phyloP scores from a whole-genome alignment of 2,329 filamentous ascomycete species.

The Epichloe aotearoae region DNA sequence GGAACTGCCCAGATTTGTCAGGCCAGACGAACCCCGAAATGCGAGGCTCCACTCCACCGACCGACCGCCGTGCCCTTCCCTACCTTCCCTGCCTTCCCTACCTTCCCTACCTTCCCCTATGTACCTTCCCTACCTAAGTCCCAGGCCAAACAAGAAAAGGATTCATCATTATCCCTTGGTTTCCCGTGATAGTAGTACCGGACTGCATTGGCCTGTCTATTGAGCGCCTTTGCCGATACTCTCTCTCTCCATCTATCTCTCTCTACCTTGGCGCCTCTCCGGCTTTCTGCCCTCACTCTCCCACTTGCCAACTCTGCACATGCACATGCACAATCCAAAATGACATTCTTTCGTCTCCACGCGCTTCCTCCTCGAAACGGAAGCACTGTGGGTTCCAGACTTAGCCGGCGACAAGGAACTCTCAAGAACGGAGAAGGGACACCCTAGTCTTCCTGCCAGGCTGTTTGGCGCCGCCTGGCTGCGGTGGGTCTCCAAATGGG shows the following conservation, averaged over 20 bases:
- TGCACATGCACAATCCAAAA: too few species aligned
- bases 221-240: not conserved
- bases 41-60: conserved; percentile 7
- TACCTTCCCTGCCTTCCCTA: too few species aligned
- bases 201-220: not conserved
- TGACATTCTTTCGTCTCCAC: not conserved
- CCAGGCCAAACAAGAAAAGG: conserved; percentile 14
- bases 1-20: not conserved
- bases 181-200: not conserved
- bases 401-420: conserved; percentile 8
- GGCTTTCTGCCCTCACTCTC: not conserved
- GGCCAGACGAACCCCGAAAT: not conserved
- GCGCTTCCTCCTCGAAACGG: conserved; percentile 7
- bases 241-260: too few species aligned
- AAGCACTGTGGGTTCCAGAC: conserved; percentile 7
- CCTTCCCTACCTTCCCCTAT: too few species aligned
- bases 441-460: conserved; percentile 2
- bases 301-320: not conserved
- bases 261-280: too few species aligned
- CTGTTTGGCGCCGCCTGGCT: conserved; percentile 1
- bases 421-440: conserved; percentile 1
- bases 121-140: conserved; percentile 6
- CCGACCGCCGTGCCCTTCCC: not conserved
- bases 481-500: conserved; percentile 2
- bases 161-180: conserved; percentile 12